Conservation (phyloP, 768 basidiomycete species). For the Rhizopogon vinicolor region DNA sequence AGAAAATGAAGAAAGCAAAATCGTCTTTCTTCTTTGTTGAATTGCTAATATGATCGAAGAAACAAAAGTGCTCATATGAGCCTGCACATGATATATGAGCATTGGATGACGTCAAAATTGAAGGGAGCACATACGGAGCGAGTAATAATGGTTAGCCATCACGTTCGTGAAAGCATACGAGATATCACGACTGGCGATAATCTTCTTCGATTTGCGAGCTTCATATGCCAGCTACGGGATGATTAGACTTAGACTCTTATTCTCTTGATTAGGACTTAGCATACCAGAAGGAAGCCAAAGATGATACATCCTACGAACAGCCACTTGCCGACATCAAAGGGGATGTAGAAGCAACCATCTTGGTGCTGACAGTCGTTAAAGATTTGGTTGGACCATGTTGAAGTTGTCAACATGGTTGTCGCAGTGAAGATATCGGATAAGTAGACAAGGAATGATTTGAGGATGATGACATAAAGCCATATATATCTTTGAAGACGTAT, state of each 20-base stretch:
- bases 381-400: constrained; percentile 89
- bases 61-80: constrained; percentile 96
- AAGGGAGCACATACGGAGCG: constrained; percentile 61
- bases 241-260: constrained; percentile 13
- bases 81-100: constrained; percentile 38
- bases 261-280: constrained; percentile 16
- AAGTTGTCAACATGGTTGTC: constrained; percentile 91
- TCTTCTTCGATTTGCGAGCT: constrained; percentile 85
- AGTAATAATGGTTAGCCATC: constrained; percentile 96
- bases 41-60: constrained; percentile 94
- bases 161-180: constrained; percentile 98
- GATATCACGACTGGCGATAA: constrained; percentile 93
- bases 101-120: not conserved
- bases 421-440: constrained; percentile 97
- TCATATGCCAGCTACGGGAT: constrained; percentile 79
- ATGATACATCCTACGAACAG: constrained; percentile 98
- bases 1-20: constrained; percentile 99
- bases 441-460: constrained; percentile 97
- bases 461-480: constrained; percentile 87
- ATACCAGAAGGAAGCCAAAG: constrained; percentile 91
- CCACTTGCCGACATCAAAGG: constrained; percentile 90
- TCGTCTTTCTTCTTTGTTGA: constrained; percentile 96
- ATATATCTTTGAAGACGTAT: constrained; percentile 60
- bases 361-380: constrained; percentile 65
- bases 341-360: constrained; percentile 76